Evolutionary conservation across 768 basidiomycete genomes (phyloP).

Genomic region (Filobasidium wieringae): DNA sequence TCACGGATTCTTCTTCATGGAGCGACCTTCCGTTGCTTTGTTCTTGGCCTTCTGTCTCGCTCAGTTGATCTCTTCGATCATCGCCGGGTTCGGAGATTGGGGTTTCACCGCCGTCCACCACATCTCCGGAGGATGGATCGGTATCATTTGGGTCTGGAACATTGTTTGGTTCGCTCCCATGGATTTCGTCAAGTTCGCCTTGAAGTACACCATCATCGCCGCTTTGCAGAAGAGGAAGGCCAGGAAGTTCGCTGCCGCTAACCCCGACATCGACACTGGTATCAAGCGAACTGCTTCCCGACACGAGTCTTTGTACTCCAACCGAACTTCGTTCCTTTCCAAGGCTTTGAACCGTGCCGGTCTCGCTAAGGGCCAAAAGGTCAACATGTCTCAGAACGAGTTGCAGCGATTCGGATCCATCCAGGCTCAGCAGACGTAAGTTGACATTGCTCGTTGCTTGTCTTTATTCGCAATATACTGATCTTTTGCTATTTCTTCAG

Average conservation of each 20-base stretch:
- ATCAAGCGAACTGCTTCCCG: conserved; percentile 80
- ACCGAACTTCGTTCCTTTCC: conserved; percentile 85
- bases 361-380: conserved; percentile 52
- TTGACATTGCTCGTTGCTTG: background rate
- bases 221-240: conserved; percentile 55
- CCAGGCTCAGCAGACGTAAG: conserved; percentile 35
- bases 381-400: conserved; percentile 42
- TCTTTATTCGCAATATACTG: background rate
- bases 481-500: background rate
- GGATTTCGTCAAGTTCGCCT: conserved; percentile 88
- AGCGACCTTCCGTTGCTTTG: conserved; percentile 58
- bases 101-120: conserved; percentile 73
- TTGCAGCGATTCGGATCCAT: conserved; percentile 30
- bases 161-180: conserved; percentile 92
- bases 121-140: conserved; percentile 89
- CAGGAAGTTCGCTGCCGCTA: conserved; percentile 37
- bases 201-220: conserved; percentile 89
- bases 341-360: conserved; percentile 79
- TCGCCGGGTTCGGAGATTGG: conserved; percentile 86
- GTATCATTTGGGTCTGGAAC: conserved; percentile 88
- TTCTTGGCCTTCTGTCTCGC: conserved; percentile 83
- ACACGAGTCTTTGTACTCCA: conserved; percentile 86
- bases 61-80: conserved; percentile 88
- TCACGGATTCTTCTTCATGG: conserved; percentile 45
- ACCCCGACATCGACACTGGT: conserved; percentile 41